A percentile compares a stretch with the other conserved stretches of the same genome.
Evolutionary conservation across 176 grass and related monocot genomes (phyloP).

Genomic region (Phoenix dactylifera): DNA sequence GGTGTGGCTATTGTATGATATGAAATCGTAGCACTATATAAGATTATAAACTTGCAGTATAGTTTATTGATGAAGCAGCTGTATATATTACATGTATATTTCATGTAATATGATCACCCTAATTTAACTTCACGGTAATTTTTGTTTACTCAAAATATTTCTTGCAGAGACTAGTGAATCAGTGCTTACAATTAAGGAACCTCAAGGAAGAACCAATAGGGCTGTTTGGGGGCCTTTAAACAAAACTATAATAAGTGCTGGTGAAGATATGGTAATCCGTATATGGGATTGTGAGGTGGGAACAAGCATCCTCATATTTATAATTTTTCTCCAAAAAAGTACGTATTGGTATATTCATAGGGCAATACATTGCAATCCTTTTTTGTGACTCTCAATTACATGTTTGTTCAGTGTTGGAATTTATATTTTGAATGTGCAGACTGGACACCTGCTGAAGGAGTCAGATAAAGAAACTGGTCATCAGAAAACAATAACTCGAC

Average conservation of each 20-base stretch:
- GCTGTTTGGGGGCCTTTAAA: slow-evolving; percentile 84
- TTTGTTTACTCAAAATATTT: background rate
- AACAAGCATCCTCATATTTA: too few relatives aligned
- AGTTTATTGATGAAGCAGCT: too few relatives aligned
- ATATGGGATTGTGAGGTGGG: slow-evolving; percentile 88
- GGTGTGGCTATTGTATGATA: too few relatives aligned
- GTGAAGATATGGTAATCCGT: slow-evolving; percentile 72
- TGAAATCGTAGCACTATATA: too few relatives aligned
- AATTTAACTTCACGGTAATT: too few relatives aligned
- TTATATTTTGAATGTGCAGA: slow-evolving; percentile 29
- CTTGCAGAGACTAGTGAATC: slow-evolving; percentile 71
- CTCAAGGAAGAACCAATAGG: slow-evolving; percentile 80
- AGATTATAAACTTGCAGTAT: too few relatives aligned
- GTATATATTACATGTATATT: too few relatives aligned
- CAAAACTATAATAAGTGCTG: slow-evolving; percentile 81
- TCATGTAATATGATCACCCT: too few relatives aligned
- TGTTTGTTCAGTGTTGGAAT: slow-evolving; percentile 16
- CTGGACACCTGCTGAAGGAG: slow-evolving; percentile 60
- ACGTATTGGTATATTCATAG: too few relatives aligned
- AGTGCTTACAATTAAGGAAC: slow-evolving; percentile 54
- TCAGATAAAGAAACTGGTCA: slow-evolving; percentile 68
- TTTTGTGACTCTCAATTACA: background rate
- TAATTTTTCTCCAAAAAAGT: too few relatives aligned
- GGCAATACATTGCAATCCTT: too few relatives aligned
- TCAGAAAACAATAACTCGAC: slow-evolving; percentile 52